Percentiles rank a stretch among this genome's conserved stretches.
These are phyloP conservation scores for Pseudopediastrum boryanum DNA, from an alignment of 139 green algal species.

Conservation along the genomic window DNA sequence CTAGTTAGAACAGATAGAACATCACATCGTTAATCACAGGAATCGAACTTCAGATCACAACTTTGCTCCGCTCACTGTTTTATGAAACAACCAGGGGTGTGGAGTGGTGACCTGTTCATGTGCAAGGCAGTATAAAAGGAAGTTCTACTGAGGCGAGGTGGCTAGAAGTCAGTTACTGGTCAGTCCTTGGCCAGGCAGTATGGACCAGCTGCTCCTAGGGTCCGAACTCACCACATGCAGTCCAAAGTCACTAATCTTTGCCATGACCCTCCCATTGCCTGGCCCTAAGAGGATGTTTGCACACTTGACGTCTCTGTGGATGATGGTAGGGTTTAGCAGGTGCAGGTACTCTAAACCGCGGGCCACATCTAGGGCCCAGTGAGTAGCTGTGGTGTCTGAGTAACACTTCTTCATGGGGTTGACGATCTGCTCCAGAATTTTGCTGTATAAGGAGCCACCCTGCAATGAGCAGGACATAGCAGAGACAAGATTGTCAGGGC, in stretches of 20 bases:
- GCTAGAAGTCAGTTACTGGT: too few relatives aligned
- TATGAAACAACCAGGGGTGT: too few relatives aligned
- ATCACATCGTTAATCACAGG: too few relatives aligned
- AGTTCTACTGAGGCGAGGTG: too few relatives aligned
- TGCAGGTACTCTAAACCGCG: conserved; percentile 36
- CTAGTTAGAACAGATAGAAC: too few relatives aligned
- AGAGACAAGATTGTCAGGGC: too few relatives aligned
- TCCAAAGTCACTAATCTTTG: conserved; percentile 35
- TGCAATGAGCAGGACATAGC: neutral
- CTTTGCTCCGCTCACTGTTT: too few relatives aligned
- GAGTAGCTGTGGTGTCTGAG: neutral
- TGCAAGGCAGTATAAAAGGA: too few relatives aligned
- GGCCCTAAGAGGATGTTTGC: conserved; percentile 35
- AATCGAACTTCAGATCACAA: too few relatives aligned
- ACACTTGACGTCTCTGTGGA: conserved; percentile 45
- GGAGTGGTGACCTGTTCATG: too few relatives aligned
- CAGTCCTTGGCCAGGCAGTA: too few relatives aligned
- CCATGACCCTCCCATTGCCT: neutral
- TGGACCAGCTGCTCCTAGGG: too few relatives aligned
- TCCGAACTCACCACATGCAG: conserved; percentile 28
- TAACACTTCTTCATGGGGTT: neutral
- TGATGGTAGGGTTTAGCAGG: conserved; percentile 15
- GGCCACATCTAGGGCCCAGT: conserved; percentile 30
- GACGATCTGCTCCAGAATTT: neutral
- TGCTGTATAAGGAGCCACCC: neutral